Evolutionary conservation across 2,329 filamentous ascomycete genomes (phyloP).

Genomic region (Ophiostoma sp.): DNA sequence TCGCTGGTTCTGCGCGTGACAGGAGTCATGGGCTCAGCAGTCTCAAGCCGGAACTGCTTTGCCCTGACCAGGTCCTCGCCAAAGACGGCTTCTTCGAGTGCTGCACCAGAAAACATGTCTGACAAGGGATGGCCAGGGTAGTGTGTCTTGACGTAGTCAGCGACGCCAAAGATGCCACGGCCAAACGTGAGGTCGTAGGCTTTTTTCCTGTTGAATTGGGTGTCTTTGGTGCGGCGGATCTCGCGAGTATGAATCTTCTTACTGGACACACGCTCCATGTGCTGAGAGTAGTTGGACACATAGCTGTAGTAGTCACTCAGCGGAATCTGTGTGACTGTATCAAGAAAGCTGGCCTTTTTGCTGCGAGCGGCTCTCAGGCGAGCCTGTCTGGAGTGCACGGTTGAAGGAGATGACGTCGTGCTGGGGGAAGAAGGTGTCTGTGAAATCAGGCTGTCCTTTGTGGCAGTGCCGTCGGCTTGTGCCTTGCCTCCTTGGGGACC

Average conservation of each 20-base stretch:
- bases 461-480: background rate
- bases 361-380: background rate
- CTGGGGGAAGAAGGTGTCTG: slow-evolving; percentile 14
- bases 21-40: slow-evolving; percentile 22
- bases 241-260: slow-evolving; percentile 19
- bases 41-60: slow-evolving; percentile 15
- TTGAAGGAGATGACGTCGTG: background rate
- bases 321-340: slow-evolving; percentile 26
- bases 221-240: slow-evolving; percentile 20
- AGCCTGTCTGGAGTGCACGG: slow-evolving; percentile 14
- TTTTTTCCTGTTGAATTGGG: background rate
- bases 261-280: slow-evolving; percentile 24
- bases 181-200: slow-evolving; percentile 25
- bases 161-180: slow-evolving; percentile 26
- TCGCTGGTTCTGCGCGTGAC: background rate
- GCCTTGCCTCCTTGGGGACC: background rate
- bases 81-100: slow-evolving; percentile 21
- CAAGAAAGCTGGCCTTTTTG: slow-evolving; percentile 21
- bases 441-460: background rate
- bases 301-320: slow-evolving; percentile 24
- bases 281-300: slow-evolving; percentile 24
- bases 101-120: slow-evolving; percentile 23
- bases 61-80: slow-evolving; percentile 26
- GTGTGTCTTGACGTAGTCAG: slow-evolving; percentile 9
- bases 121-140: slow-evolving; percentile 21